These are phyloP conservation scores for Yarrowia osloensis DNA, from an alignment of 805 yeast species.

Conservation along the genomic window DNA sequence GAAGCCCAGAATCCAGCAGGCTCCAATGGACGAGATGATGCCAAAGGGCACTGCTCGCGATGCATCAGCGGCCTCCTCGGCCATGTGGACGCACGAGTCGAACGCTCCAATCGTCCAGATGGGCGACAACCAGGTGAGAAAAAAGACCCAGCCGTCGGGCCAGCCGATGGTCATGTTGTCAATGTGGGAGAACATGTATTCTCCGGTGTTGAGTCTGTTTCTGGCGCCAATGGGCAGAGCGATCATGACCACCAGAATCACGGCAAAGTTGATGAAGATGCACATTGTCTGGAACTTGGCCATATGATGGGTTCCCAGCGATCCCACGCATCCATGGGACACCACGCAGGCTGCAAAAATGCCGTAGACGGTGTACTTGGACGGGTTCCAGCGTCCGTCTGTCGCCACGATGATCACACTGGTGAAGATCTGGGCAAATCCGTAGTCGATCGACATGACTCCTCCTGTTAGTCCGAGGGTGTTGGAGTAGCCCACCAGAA, in stretches of 20 bases:
- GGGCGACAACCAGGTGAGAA: slow-evolving; percentile 61
- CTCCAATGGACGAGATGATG: slow-evolving; percentile 56
- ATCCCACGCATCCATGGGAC: slow-evolving; percentile 55
- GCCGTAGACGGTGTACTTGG: slow-evolving; percentile 60
- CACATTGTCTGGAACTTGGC: slow-evolving; percentile 64
- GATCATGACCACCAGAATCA: slow-evolving; percentile 52
- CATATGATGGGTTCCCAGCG: slow-evolving; percentile 56
- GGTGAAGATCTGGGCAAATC: slow-evolving; percentile 62
- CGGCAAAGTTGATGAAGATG: slow-evolving; percentile 53
- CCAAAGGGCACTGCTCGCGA: slow-evolving; percentile 65
- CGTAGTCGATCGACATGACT: slow-evolving; percentile 67
- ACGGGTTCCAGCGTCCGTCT: slow-evolving; percentile 58
- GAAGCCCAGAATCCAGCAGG: slow-evolving; percentile 62
- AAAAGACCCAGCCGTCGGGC: slow-evolving; percentile 60
- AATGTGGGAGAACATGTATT: slow-evolving; percentile 56
- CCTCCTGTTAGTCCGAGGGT: slow-evolving; percentile 68
- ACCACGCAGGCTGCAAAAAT: slow-evolving; percentile 63
- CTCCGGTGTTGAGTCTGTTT: slow-evolving; percentile 50
- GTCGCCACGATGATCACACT: slow-evolving; percentile 44
- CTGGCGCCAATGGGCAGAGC: slow-evolving; percentile 36
- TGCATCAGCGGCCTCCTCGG: slow-evolving; percentile 59
- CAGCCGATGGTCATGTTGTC: slow-evolving; percentile 54
- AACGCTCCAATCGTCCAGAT: slow-evolving; percentile 80
- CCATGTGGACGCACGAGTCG: slow-evolving; percentile 66
- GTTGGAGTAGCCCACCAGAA: slow-evolving; percentile 66